Evolutionary conservation across 768 basidiomycete species (phyloP).

Genomic region (Kondoa malvinella): DNA sequence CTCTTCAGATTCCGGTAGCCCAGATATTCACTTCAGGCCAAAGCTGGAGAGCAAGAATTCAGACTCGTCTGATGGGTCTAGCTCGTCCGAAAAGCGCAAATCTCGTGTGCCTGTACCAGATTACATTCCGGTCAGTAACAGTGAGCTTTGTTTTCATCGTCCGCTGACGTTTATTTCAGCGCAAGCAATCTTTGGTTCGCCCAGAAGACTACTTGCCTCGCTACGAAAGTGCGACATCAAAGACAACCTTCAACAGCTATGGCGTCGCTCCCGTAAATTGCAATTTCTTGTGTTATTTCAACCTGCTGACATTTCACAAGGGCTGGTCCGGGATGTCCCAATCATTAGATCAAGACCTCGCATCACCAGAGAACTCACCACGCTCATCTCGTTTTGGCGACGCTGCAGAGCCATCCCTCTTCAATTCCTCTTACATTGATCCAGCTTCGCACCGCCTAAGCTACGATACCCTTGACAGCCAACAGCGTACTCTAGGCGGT

Average conservation of each 20-base stretch:
- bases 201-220: conserved; percentile 4
- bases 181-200: conserved; percentile 1
- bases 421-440: background rate
- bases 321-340: background rate
- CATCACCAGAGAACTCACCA: background rate
- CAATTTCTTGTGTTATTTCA: background rate
- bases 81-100: no score
- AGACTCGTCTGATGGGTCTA: no score
- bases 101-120: background rate
- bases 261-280: background rate
- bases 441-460: background rate
- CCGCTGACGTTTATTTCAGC: background rate
- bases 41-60: no score
- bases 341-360: conserved; percentile 1
- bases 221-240: background rate
- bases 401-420: background rate
- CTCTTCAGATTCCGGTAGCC: no score
- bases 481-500: background rate
- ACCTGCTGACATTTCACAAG: background rate
- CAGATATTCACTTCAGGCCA: background rate
- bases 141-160: background rate
- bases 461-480: conserved; percentile 7
- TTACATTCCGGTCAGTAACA: background rate
- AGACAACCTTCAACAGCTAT: conserved; percentile 3
- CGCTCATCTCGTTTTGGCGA: background rate